Base-by-base conservation (phyloP, 2,329 filamentous ascomycete species). In the Mycosphaerella sp. region DNA sequence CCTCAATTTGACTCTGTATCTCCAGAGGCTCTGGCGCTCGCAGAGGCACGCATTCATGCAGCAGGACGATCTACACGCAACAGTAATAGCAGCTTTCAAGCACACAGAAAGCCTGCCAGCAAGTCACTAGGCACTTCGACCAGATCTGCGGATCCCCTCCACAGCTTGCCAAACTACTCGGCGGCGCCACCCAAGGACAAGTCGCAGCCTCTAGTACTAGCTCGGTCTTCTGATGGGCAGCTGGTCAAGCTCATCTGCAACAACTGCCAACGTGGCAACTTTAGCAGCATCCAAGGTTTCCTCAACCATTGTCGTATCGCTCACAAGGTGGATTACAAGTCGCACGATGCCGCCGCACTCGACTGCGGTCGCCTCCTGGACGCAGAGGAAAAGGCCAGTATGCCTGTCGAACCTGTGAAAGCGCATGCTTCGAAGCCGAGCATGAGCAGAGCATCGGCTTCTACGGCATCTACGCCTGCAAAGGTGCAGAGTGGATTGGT, bases 291-390 rank as follows among this genome's bases (percentile, higher is more conserved):
- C 0, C 93, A 97, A 70, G 93, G 93, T n/a, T 97, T 97, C 71
- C 93, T 98, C 73, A 98, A 98, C 66, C 93, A 98, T 67, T 97
- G 91, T 68, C 89, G 93, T 51, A 97, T 98, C 62, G 89, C 90
- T 21, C 93, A 98, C 71, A 87, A 86, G 66, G 80, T 88, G 53
- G 89, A 94, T 58, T 97, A 90, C 75, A 91, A 95, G 72, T 96
- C 89, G 62, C 93, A 98, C 65, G 91, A 97, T 68, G 88, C 90
- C 64, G 93, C 93, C 56, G 93, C 91, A 30, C 79, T 90, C 50
- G 86, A 87, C 53, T 94, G 89, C 61, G 93, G 93, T 46, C 84
- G 90, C 59, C 82, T 86, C 10, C 81, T 95, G 52, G 87, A 95
- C 61, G 75, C 80, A 56, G 79, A 85, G 57, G 82, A 85, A 52